Evolutionary conservation across 148 eudicot species (phyloP), one percentile per base, ranked within the genome.

Genomic region (Rhododendron griersonianum): DNA sequence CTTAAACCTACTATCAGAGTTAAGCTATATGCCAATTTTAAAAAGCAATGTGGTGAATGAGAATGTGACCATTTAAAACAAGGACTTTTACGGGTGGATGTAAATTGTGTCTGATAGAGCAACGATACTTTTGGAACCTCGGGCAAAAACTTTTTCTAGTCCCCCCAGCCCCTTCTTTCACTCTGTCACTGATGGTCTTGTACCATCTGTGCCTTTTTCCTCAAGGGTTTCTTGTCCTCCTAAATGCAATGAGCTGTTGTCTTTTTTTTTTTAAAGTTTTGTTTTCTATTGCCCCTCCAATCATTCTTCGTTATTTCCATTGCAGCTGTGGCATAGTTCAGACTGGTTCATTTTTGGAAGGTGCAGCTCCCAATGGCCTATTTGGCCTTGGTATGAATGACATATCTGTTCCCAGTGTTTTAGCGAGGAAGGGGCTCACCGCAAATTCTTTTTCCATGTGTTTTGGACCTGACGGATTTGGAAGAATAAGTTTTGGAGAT

Each of bases 381-480:
- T 91, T 97, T 86, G 99, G 99, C 61, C 95, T 97, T 4, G 92
- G 96, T 25, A 94, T 93, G 92, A 90, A 91, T 55, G 81, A 84
- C 65, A 63, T 92, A 80, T 97, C 99, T 21, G 92, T 95, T 28
- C 99, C 99, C 39, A 95, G 95, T 83, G 89, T 90, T 21, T 91
- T 97, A 90, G 95, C 99, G 6, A 90, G 88, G 41, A 85, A 89
- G 87, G 94, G 93, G 25, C 85, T 93, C 18, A 81, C 93, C 19
- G 86, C 98, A 74, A 91, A 97, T 91, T 95, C 99, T 51, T 97
- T 94, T 86, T 95, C 98, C 51, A 97, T 97, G 99, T 97, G 99
- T 83, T 97, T 97, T 85, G 93, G 94, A 35, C 50, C 47, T 18
- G 91, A 94, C 84, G 98, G 94, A 51, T 0, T 86, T 11, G 98